Evolutionary conservation across 2,329 filamentous ascomycete genomes (phyloP).

Genomic region (Phialocephala subalpina): DNA sequence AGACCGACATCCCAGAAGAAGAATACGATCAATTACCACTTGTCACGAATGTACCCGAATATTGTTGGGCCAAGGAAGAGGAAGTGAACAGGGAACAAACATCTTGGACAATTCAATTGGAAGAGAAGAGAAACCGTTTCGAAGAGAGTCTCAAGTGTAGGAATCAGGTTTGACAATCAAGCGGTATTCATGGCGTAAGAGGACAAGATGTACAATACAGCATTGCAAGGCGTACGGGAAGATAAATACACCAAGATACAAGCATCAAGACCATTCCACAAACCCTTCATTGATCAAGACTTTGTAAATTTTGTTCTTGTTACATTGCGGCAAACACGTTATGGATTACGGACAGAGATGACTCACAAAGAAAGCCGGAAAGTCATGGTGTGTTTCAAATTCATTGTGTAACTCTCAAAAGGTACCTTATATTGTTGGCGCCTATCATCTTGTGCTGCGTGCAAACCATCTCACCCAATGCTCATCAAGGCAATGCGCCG

Average conservation of each 20-base stretch:
- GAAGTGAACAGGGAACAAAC: conserved; percentile 46
- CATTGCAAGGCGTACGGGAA: conserved; percentile 18
- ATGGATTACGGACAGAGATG: no score
- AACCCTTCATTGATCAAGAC: no score
- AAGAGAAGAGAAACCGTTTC: not conserved
- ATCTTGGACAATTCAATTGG: conserved; percentile 1
- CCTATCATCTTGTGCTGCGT: conserved; percentile 2
- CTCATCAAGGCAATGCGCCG: conserved; percentile 29
- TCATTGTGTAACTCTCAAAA: not conserved
- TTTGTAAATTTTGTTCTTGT: no score
- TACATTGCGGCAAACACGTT: not conserved
- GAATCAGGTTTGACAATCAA: no score
- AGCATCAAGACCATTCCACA: no score
- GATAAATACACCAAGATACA: not conserved
- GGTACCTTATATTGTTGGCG: not conserved
- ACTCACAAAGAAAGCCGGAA: not conserved
- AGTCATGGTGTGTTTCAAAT: not conserved
- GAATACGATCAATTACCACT: conserved; percentile 91
- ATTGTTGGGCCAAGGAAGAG: conserved; percentile 76
- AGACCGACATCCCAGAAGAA: conserved; percentile 65
- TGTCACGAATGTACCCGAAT: conserved; percentile 78
- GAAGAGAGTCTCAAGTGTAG: no score
- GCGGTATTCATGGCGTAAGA: not conserved
- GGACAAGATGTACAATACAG: conserved; percentile 25
- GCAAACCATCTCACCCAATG: conserved; percentile 25